Base-by-base conservation (phyloP, 331 rosid species). In the Spiraea crenata region DNA sequence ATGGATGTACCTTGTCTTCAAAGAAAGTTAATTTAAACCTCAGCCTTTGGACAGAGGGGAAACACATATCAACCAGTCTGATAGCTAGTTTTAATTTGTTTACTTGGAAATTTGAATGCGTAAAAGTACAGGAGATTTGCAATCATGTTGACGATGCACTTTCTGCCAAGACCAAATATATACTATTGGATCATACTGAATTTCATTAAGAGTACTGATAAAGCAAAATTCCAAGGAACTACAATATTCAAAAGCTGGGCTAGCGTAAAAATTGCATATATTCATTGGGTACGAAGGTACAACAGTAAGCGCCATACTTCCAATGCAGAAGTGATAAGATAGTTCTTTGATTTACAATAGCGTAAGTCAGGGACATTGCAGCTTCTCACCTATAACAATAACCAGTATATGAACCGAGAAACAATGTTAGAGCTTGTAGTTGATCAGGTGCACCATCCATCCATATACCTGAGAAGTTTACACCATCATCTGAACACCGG, bases 391-490 rank as follows among this genome's bases (percentile, higher is more conserved):
- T 10, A 25, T 25, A 16, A 14, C 7, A 8, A 34, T 20, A 35
- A 4, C 15, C 16, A 40, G 44, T 15, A 47, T 34, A 35, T 48
- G 69, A 72, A 50, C 63, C 13, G 73, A 13, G 5, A 64, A 34
- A 63, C 25, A 16, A 47, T 57, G 46, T 34, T 44, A 58, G 55
- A 56, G 51, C 55, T 51, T 40, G 25, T 45, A 3, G 56, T 64
- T 61, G 38, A 70, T 63, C 79, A 67, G 48, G 9, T 20, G 63
- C 63, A 62, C 12, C 46, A 11, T 70, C 58, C 17, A 57, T 39
- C 61, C 45, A 3, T 20, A 63, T 45, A 55, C 71, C 31, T 37
- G 3, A n/a, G 58, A 17, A 38, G 60, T 47, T 12, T 35, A 63
- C 14, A 62, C 42, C 39, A 31, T 31, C 6, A 25, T 58, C 55